Evolutionary conservation across 192 early-diverging fungal genomes (phyloP).

Genomic region (Coemansia sp.): DNA sequence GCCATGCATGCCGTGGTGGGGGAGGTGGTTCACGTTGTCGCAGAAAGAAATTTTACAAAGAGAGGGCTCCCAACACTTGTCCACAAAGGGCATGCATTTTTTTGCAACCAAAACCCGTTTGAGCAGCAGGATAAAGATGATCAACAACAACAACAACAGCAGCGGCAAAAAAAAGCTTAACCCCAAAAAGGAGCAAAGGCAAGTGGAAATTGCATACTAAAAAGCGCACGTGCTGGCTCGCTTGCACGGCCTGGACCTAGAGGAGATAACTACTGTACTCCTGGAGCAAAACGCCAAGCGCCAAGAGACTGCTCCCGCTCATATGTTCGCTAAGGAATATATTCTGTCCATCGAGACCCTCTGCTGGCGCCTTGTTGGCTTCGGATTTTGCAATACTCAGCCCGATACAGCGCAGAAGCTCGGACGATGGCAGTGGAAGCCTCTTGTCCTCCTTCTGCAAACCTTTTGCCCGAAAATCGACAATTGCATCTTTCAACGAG

Average conservation of each 20-base stretch:
- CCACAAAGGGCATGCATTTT: background rate
- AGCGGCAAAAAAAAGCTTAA: background rate
- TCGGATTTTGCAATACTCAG: conserved; percentile 21
- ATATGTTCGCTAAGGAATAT: conserved; percentile 26
- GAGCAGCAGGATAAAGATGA: background rate
- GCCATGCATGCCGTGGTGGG: too few relatives aligned
- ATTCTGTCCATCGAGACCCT: background rate
- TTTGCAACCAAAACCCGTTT: background rate
- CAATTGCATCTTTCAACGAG: background rate
- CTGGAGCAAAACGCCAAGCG: conserved; percentile 47
- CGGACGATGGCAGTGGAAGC: conserved; percentile 46
- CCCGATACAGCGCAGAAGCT: conserved; percentile 42
- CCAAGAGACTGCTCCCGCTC: conserved; percentile 47
- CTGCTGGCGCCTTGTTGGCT: conserved; percentile 4
- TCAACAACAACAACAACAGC: background rate
- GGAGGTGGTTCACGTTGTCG: too few relatives aligned
- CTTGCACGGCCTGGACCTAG: background rate
- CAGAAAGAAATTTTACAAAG: too few relatives aligned
- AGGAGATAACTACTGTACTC: conserved; percentile 41
- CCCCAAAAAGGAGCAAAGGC: too few relatives aligned
- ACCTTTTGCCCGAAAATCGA: background rate
- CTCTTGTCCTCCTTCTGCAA: conserved; percentile 6
- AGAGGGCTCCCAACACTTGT: background rate
- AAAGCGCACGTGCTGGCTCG: too few relatives aligned
- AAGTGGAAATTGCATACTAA: too few relatives aligned